Evolutionary conservation across 1,139 yeast species (phyloP).

Genomic region (Pichia sp.): DNA sequence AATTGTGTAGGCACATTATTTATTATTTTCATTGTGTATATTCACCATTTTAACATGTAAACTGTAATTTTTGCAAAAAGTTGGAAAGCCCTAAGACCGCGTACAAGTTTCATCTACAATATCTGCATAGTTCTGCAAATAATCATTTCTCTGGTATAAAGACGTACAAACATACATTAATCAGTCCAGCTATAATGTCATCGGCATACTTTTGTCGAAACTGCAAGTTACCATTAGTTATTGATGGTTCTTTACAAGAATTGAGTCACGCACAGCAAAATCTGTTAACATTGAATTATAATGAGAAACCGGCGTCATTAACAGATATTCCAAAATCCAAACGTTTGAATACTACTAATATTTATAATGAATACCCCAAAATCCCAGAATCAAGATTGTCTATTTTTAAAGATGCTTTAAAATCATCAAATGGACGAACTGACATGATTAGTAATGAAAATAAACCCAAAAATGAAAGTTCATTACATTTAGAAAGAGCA

Average conservation of each 20-base stretch:
- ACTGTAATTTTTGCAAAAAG: neutral
- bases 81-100: neutral
- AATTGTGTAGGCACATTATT: neutral
- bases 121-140: neutral
- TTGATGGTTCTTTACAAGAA: slow-evolving; percentile 49
- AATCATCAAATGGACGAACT: slow-evolving; percentile 5
- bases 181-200: neutral
- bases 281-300: slow-evolving; percentile 32
- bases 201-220: slow-evolving; percentile 42
- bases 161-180: neutral
- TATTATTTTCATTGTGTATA: neutral
- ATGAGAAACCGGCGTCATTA: neutral
- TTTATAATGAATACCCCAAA: slow-evolving; percentile 29
- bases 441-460: neutral
- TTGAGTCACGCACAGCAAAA: slow-evolving; percentile 49
- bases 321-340: neutral
- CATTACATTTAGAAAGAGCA: neutral
- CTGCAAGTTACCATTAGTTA: slow-evolving; percentile 51
- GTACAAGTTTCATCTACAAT: neutral
- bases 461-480: neutral
- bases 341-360: slow-evolving; percentile 2
- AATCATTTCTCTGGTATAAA: neutral
- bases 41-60: neutral
- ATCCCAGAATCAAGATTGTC: slow-evolving; percentile 23
- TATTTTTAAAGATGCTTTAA: slow-evolving; percentile 27